Conservation (phyloP, 202 grass and related monocot species). For the Miscanthus sacchariflorus region DNA sequence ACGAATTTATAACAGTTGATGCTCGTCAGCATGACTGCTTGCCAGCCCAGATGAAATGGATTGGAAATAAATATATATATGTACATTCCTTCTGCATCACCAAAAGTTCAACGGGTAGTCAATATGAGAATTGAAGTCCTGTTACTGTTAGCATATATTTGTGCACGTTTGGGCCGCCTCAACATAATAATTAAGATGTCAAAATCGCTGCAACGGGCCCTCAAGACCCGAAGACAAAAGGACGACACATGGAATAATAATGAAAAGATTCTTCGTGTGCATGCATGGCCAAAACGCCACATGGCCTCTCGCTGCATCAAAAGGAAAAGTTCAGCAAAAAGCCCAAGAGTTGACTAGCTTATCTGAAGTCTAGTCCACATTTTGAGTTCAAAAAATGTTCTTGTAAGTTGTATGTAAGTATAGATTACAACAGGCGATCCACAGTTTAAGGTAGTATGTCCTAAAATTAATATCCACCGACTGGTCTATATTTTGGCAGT, state of each 20-base stretch:
- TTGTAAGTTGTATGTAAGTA: background rate
- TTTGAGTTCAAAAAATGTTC: background rate
- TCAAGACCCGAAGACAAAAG: background rate
- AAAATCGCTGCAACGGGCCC: background rate
- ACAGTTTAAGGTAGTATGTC: background rate
- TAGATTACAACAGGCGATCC: background rate
- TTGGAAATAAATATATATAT: too few relatives aligned
- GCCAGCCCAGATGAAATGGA: too few relatives aligned
- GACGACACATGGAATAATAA: background rate
- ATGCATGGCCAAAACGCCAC: background rate
- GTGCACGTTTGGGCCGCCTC: background rate
- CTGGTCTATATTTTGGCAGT: too few relatives aligned
- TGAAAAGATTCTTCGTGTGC: slow-evolving; percentile 1
- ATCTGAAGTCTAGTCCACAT: background rate
- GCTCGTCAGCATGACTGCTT: too few relatives aligned
- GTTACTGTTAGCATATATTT: background rate
- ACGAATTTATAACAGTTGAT: too few relatives aligned
- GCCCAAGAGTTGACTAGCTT: slow-evolving; percentile 31
- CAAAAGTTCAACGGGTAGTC: slow-evolving; percentile 42
- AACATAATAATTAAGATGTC: slow-evolving; percentile 2
- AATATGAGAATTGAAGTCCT: background rate
- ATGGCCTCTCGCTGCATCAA: background rate
- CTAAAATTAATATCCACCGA: background rate
- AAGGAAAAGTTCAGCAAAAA: background rate
- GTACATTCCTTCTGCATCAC: background rate